Evolutionary conservation across 2,329 filamentous ascomycete genomes (phyloP).

Genomic region (Botryotinia convoluta): DNA sequence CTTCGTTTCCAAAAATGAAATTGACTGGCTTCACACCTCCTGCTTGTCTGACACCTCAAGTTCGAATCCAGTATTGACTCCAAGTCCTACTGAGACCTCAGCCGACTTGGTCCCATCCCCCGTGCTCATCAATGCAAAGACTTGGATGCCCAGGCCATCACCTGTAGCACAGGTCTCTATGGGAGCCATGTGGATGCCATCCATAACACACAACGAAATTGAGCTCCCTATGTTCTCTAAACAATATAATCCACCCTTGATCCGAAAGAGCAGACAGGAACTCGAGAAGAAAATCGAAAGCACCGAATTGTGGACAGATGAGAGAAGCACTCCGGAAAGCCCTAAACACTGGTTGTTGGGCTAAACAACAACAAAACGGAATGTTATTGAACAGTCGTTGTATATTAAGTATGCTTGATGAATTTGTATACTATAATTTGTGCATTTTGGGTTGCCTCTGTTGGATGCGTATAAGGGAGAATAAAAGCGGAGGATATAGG

Average conservation of each 20-base stretch:
- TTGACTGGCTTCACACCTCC: constrained; percentile 15
- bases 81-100: neutral
- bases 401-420: constrained; percentile 3
- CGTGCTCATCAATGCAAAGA: neutral
- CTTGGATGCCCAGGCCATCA: constrained; percentile 18
- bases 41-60: neutral
- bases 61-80: neutral
- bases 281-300: constrained; percentile 23
- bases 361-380: neutral
- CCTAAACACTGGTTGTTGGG: constrained; percentile 31
- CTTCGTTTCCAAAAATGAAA: neutral
- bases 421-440: neutral
- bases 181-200: constrained; percentile 26
- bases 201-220: neutral
- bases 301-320: constrained; percentile 28
- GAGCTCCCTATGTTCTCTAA: constrained; percentile 23
- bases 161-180: neutral
- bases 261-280: constrained; percentile 25
- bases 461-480: neutral
- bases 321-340: constrained; percentile 22
- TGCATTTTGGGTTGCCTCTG: neutral
- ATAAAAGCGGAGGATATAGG: neutral
- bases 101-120: neutral
- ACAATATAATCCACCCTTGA: constrained; percentile 26
- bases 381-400: neutral